phyloP scores from a whole-genome alignment of 2,329 filamentous ascomycete species.

The Colletotrichum camelliae region DNA sequence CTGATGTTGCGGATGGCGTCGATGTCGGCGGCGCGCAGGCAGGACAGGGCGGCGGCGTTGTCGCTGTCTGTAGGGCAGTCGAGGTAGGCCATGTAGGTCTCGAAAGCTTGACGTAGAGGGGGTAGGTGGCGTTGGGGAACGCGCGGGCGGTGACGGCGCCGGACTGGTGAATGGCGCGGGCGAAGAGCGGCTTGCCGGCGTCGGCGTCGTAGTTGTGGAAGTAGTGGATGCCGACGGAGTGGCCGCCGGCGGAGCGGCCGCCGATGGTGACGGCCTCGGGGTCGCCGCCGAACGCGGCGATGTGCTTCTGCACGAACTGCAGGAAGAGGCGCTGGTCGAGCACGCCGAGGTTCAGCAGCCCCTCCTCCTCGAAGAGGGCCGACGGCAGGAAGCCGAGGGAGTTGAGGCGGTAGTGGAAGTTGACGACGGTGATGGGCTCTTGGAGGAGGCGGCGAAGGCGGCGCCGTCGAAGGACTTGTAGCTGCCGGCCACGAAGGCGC shows the following conservation, averaged over 20 bases:
- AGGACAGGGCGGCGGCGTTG: slow-evolving; percentile 59
- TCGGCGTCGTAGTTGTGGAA: slow-evolving; percentile 65
- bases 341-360: slow-evolving; percentile 63
- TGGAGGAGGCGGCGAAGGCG: slow-evolving; percentile 34
- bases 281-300: slow-evolving; percentile 70
- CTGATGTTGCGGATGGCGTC: slow-evolving; percentile 64
- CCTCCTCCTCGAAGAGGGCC: slow-evolving; percentile 58
- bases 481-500: slow-evolving; percentile 37
- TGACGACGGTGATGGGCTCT: slow-evolving; percentile 66
- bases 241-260: slow-evolving; percentile 64
- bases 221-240: slow-evolving; percentile 69
- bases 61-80: slow-evolving; percentile 56
- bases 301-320: slow-evolving; percentile 69
- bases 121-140: slow-evolving; percentile 36
- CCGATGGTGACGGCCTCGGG: slow-evolving; percentile 68
- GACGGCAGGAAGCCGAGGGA: slow-evolving; percentile 68
- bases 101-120: slow-evolving; percentile 53
- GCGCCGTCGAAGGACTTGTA: slow-evolving; percentile 40
- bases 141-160: slow-evolving; percentile 51
- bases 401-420: slow-evolving; percentile 68
- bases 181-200: slow-evolving; percentile 65
- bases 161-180: slow-evolving; percentile 70
- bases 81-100: slow-evolving; percentile 54
- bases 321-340: slow-evolving; percentile 65
- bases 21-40: slow-evolving; percentile 52